Conservation (phyloP, 257 asterid species). For the Rubia yunnanensis region DNA sequence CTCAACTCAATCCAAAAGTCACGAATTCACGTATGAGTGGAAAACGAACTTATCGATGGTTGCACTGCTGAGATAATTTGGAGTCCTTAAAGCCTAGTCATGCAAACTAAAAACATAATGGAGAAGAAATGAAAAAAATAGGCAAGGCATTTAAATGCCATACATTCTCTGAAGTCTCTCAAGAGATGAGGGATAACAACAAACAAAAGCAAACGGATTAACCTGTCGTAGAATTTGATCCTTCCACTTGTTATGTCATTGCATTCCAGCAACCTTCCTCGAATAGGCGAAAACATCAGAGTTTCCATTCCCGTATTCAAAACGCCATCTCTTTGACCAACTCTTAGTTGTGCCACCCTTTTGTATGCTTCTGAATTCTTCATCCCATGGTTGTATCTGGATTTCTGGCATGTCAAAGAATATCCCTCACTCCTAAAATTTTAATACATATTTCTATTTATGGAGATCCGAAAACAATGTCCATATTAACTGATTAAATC, state of each 20-base stretch:
- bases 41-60: conserved; percentile 34
- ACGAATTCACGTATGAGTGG: neutral
- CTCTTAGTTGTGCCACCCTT: conserved; percentile 32
- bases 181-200: neutral
- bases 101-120: conserved; percentile 8
- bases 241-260: conserved; percentile 42
- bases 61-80: conserved; percentile 50
- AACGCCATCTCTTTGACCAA: conserved; percentile 39
- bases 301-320: conserved; percentile 77
- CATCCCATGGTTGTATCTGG: conserved; percentile 51
- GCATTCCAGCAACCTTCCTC: conserved; percentile 42
- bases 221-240: conserved; percentile 67
- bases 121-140: neutral
- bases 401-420: conserved; percentile 49
- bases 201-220: neutral
- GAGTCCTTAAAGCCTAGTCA: conserved; percentile 58
- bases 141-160: neutral
- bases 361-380: conserved; percentile 49
- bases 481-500: neutral
- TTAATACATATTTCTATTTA: neutral
- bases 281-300: conserved; percentile 58
- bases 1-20: neutral
- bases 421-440: neutral
- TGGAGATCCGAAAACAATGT: neutral
- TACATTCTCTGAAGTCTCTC: neutral